Evolutionary conservation across 345 rosid genomes (phyloP).

Genomic region (Bruguiera gymnorhiza): DNA sequence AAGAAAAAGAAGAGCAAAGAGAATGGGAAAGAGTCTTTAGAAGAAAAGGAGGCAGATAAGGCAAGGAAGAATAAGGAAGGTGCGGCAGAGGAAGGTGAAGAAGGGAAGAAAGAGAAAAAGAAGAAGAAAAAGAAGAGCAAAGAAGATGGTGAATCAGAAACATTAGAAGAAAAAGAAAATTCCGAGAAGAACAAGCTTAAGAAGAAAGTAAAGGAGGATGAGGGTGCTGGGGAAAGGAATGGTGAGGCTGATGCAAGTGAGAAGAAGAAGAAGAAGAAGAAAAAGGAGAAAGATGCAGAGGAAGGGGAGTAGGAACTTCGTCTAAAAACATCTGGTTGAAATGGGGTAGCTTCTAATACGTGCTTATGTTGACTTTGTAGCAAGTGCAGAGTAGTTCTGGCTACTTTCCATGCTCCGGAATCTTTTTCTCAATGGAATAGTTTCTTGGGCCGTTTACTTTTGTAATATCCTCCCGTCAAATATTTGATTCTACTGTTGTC

Average conservation of each 20-base stretch:
- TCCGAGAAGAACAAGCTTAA: background rate
- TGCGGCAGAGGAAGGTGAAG: slow-evolving; percentile 45
- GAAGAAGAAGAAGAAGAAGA: slow-evolving; percentile 26
- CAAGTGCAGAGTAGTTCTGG: background rate
- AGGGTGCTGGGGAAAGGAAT: background rate
- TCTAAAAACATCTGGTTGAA: background rate
- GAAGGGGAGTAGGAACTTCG: background rate
- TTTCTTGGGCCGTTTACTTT: background rate
- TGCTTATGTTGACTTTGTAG: background rate
- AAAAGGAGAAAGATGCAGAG: background rate
- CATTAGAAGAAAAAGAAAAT: slow-evolving; percentile 31
- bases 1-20: slow-evolving; percentile 45
- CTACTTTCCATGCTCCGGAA: background rate
- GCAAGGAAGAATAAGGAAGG: background rate
- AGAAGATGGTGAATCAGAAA: slow-evolving; percentile 27
- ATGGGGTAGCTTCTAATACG: background rate
- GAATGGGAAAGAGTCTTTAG: slow-evolving; percentile 27
- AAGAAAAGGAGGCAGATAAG: slow-evolving; percentile 25
- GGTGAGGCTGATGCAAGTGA: background rate
- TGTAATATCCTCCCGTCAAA: background rate
- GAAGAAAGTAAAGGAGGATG: background rate
- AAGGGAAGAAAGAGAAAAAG: slow-evolving; percentile 25
- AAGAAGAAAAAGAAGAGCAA: slow-evolving; percentile 42
- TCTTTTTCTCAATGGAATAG: background rate
- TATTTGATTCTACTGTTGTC: too few relatives aligned